Base-by-base conservation (phyloP, 2,329 filamentous ascomycete genomes). In the Westerdykella ornata region DNA sequence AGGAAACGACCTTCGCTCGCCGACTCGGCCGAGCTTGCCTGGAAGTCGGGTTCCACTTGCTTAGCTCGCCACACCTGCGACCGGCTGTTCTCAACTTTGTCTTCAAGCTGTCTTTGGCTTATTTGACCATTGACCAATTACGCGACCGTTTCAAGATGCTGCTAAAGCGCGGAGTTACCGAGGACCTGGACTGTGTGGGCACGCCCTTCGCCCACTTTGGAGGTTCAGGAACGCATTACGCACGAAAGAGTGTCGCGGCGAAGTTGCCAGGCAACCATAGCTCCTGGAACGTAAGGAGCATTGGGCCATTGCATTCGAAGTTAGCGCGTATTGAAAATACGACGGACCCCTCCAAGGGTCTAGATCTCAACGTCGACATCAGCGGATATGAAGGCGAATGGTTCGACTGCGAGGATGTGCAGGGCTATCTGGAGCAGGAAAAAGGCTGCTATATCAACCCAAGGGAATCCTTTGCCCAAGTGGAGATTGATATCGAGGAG, bases 351-450 rank as follows among this genome's bases (percentile, higher is more conserved):
- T 60, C 68, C 1, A 63, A 69, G 14, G 72, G 75, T 18, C 59
- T 66, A 5, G 52, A 65, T 15, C 51, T 81, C 17, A 68, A 71
- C 13, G 70, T 84, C 49, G 73, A 72, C 30, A 62, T 81, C 6
- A 72, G 76, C 1, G 83, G 79, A 0, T 84, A 82, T 46, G 76
- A 84, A 44, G 85, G 85, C 4, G 78, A 85, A 38, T 92, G 86
- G 71, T 85, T 84, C 51, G 85, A 92, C 56, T 69, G 80, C 0
- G 76, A 85, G 44, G 87, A 92, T 59, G 81, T 88, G 0, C 84
- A 92, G 62, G 72, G 77, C 11, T 92, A 88, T 57, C 68, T 94
- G 2, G 74, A 74, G 31, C 51, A 61, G 4, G 72, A 76, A 37
- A 75, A 76, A 20, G 81, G 81, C 4, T 76, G 88, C 20, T 60